Percentiles rank a stretch among this genome's conserved stretches.
phyloP scores from a whole-genome alignment of 2,329 filamentous ascomycete genomes.

The Laburnicola sp. region DNA sequence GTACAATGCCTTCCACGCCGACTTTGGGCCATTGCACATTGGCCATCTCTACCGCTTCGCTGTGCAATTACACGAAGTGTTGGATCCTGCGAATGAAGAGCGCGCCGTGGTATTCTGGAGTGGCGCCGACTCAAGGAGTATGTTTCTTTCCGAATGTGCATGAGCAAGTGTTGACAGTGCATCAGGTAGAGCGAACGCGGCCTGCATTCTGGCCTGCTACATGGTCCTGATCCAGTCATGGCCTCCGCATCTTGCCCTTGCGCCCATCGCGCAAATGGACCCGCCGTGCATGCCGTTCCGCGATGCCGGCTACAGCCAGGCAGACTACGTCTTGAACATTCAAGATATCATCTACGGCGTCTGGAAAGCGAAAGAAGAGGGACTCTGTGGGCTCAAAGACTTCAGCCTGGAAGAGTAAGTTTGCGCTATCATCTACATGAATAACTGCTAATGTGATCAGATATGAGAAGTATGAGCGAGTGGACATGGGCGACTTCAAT shows the following conservation, averaged over 20 bases:
- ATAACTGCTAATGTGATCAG: constrained; percentile 44
- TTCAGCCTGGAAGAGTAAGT: constrained; percentile 88
- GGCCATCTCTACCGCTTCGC: constrained; percentile 97
- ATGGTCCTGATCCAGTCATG: constrained; percentile 98
- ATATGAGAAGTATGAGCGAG: constrained; percentile 92
- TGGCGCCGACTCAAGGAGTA: constrained; percentile 85
- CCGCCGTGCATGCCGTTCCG: constrained; percentile 98
- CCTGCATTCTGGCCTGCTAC: constrained; percentile 93
- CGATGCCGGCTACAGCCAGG: constrained; percentile 97
- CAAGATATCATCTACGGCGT: constrained; percentile 98
- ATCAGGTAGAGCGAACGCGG: constrained; percentile 84
- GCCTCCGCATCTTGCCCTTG: constrained; percentile 93
- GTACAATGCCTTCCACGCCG: constrained; percentile 98
- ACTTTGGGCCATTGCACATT: constrained; percentile 97
- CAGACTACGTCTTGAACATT: constrained; percentile 92
- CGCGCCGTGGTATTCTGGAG: constrained; percentile 96
- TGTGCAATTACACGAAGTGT: constrained; percentile 90
- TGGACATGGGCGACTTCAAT: constrained; percentile 99
- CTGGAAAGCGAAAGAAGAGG: constrained; percentile 97
- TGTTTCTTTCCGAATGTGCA: constrained; percentile 41
- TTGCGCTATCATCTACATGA: neutral
- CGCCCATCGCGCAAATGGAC: constrained; percentile 94
- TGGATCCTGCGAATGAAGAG: constrained; percentile 88
- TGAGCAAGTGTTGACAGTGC: constrained; percentile 21
- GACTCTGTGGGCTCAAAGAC: constrained; percentile 85